Evolutionary conservation across 768 basidiomycete genomes (phyloP).

Genomic region (Amanita molliuscula): DNA sequence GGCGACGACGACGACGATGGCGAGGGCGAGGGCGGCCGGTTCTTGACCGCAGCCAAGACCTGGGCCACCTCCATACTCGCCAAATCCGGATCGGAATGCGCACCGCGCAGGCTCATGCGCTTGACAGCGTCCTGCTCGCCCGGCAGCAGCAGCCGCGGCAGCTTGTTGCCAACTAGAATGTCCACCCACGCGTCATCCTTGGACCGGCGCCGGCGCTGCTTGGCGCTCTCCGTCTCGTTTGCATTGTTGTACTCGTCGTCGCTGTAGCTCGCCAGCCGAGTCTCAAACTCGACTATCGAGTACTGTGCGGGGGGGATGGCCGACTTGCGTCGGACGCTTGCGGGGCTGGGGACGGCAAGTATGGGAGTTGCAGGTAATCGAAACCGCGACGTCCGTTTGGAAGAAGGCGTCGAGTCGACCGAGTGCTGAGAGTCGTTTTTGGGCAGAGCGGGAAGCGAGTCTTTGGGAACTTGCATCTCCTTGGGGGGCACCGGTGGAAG

Average conservation of each 20-base stretch:
- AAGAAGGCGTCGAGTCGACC: conserved; percentile 7
- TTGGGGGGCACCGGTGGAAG: conserved; percentile 10
- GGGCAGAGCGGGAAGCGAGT: not conserved
- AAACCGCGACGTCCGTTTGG: conserved; percentile 43
- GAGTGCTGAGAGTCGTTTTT: not conserved
- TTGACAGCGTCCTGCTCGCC: conserved; percentile 43
- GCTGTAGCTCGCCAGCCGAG: conserved; percentile 59
- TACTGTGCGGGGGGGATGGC: conserved; percentile 64
- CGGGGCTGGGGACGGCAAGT: conserved; percentile 42
- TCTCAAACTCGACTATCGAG: conserved; percentile 76
- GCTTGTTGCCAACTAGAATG: conserved; percentile 59
- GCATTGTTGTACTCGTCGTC: conserved; percentile 31
- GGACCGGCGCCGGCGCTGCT: conserved; percentile 37
- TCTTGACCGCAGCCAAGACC: conserved; percentile 51
- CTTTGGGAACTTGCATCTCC: too few relatives aligned
- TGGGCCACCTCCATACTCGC: conserved; percentile 66
- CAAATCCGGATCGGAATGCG: conserved; percentile 50
- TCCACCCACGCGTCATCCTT: conserved; percentile 82
- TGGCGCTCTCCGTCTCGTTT: conserved; percentile 29
- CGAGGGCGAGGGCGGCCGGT: conserved; percentile 26
- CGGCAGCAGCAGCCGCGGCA: conserved; percentile 35
- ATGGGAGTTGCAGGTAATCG: conserved; percentile 35
- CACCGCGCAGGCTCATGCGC: conserved; percentile 20
- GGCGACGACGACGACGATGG: too few relatives aligned
- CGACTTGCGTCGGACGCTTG: conserved; percentile 31